These are phyloP conservation scores for Diaporthe batatas DNA, from an alignment of 2,329 filamentous ascomycete species.

Conservation along the genomic window DNA sequence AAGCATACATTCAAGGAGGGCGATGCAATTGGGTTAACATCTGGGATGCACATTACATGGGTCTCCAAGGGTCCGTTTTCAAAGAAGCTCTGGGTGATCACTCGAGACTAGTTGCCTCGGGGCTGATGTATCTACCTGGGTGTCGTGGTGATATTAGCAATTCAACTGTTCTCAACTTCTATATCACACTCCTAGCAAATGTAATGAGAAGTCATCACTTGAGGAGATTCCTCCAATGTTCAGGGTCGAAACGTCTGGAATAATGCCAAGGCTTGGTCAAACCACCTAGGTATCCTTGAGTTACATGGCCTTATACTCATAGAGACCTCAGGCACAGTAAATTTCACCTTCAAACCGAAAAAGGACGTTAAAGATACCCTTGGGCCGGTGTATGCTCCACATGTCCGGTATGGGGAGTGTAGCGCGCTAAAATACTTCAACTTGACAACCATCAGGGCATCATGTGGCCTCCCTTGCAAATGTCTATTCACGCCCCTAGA, in stretches of 20 bases:
- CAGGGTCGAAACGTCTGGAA: no score
- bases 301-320: no score
- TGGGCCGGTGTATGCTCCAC: no score
- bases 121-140: background rate
- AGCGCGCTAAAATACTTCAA: background rate
- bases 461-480: background rate
- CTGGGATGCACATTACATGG: constrained; percentile 36
- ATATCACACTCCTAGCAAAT: background rate
- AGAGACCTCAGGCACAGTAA: no score
- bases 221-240: no score
- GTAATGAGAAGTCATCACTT: background rate
- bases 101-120: background rate
- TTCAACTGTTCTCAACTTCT: background rate
- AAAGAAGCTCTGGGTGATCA: constrained; percentile 34
- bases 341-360: no score
- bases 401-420: no score
- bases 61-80: constrained; percentile 28
- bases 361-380: no score
- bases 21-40: constrained; percentile 34
- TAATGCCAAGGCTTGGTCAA: no score
- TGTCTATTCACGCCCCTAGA: fast-evolving
- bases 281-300: no score
- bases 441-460: background rate
- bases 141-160: fast-evolving
- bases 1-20: constrained; percentile 26